These are phyloP conservation scores for Pontederia crassipes DNA, from an alignment of 176 grass and related monocot genomes.

Conservation along the genomic window DNA sequence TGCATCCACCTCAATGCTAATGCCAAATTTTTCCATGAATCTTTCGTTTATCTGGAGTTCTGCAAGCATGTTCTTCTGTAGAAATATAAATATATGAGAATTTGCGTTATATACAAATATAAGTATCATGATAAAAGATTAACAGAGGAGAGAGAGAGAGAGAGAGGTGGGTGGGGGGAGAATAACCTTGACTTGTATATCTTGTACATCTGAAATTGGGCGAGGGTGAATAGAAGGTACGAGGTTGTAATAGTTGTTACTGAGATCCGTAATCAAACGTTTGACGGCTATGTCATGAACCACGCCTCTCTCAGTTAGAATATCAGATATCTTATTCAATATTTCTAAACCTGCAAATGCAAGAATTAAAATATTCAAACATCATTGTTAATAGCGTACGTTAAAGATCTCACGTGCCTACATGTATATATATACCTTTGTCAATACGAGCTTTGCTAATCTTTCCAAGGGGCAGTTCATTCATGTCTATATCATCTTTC, in stretches of 20 bases:
- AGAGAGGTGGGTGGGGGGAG: not conserved
- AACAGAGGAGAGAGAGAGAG: no score
- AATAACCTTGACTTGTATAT: slow-evolving; percentile 68
- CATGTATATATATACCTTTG: slow-evolving; percentile 41
- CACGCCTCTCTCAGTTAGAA: slow-evolving; percentile 28
- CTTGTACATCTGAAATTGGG: slow-evolving; percentile 54
- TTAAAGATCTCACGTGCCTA: not conserved
- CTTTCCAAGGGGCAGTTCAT: slow-evolving; percentile 97
- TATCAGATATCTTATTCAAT: slow-evolving; percentile 84
- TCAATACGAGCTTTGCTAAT: slow-evolving; percentile 88
- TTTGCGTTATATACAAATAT: no score
- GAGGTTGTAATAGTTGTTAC: slow-evolving; percentile 84
- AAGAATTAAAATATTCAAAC: not conserved
- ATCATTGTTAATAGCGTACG: slow-evolving; percentile 7
- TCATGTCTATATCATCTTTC: slow-evolving; percentile 96
- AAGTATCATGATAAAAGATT: no score
- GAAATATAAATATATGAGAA: no score
- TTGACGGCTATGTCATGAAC: slow-evolving; percentile 39
- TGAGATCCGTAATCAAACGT: slow-evolving; percentile 68
- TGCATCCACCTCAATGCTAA: no score
- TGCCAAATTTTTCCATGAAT: no score
- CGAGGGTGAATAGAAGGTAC: slow-evolving; percentile 89
- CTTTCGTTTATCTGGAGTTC: no score
- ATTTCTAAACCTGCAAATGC: slow-evolving; percentile 67
- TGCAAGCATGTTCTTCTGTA: no score